Percentiles rank a stretch among this genome's conserved stretches.
Conservation (phyloP, 257 asterid genomes). For the Solanum ahanhuiri region DNA sequence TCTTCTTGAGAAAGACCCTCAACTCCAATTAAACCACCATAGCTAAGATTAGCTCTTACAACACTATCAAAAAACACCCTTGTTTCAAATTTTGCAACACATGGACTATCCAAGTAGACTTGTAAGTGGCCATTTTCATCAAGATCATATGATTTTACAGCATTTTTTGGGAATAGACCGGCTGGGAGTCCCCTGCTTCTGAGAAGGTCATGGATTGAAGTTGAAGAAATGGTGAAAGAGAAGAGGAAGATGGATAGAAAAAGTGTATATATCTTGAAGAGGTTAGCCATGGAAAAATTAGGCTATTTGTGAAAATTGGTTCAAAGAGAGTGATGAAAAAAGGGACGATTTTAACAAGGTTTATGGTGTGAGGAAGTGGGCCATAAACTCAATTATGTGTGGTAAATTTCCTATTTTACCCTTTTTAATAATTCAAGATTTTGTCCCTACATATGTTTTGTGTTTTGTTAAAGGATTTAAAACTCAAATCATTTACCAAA, state of each 20-base stretch:
- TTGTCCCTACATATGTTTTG: neutral
- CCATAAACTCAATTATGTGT: neutral
- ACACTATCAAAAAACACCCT: conserved; percentile 61
- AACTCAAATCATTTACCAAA: neutral
- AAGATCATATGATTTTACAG: conserved; percentile 44
- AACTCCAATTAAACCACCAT: conserved; percentile 71
- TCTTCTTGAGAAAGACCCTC: conserved; percentile 82
- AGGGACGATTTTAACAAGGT: conserved; percentile 19
- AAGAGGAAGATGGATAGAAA: conserved; percentile 11
- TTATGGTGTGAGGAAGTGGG: conserved; percentile 33
- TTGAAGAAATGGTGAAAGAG: conserved; percentile 2
- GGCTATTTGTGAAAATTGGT: neutral
- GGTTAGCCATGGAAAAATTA: conserved; percentile 10
- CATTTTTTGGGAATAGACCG: conserved; percentile 78
- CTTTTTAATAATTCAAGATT: neutral
- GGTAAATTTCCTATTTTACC: neutral
- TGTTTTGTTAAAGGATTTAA: neutral
- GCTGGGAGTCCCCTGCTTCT: conserved; percentile 65
- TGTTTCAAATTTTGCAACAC: conserved; percentile 69
- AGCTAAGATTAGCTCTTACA: conserved; percentile 69
- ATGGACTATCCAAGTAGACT: conserved; percentile 61
- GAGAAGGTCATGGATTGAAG: conserved; percentile 55
- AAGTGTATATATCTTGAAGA: conserved; percentile 8
- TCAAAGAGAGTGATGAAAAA: neutral
- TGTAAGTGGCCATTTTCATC: conserved; percentile 42